Base-by-base conservation (phyloP, 768 basidiomycete species). In the Mycena belliarum region DNA sequence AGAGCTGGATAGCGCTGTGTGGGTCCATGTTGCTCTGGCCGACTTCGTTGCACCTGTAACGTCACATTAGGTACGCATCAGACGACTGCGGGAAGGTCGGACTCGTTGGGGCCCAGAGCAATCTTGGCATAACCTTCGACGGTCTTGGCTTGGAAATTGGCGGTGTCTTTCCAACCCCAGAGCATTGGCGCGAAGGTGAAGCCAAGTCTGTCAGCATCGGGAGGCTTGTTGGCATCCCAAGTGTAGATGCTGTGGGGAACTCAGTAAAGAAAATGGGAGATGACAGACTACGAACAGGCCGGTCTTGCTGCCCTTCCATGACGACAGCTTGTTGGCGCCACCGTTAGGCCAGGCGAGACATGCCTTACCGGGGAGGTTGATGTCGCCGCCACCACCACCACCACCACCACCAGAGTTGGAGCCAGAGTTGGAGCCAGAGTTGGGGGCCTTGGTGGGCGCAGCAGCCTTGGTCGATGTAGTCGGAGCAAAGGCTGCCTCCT, bases 91-190 rank as follows among this genome's bases (percentile, higher is more conserved):
- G 15, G 15, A 12, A 59, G 42, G 32, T 68, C 85, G 12, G 57
- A 93, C 93, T 94, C 94, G 66, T 96, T 97, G 68, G 80, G 72
- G 51, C 85, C 88, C 21, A 89, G 62, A 38, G 78, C 82, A 51
- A 66, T 65, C 23, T 72, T 64, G 51, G 84, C 80, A 65, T 87
- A 84, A 37, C 83, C 84, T 16, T 69, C 60, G 46, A 77, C 72
- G 28, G 86, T 80, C 41, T 73, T 56, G 2, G 67, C 68, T 55
- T 75, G 63, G 69, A 89, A 88, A 16, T 80, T 75, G 8, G 51
- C 59, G 24, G 78, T 67, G 52, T 88, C 78, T 26, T 79, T 76
- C 8, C 68, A 63, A 59, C 88, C 86, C 90, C 89, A 93, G 1
- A 91, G 70, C 87, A 89, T 88, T 21, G 87, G 80, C 33, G 81